Percentiles rank a stretch among this genome's conserved stretches.
Evolutionary conservation across 129 eudicot species (phyloP).

Genomic region (Calendula officinalis): DNA sequence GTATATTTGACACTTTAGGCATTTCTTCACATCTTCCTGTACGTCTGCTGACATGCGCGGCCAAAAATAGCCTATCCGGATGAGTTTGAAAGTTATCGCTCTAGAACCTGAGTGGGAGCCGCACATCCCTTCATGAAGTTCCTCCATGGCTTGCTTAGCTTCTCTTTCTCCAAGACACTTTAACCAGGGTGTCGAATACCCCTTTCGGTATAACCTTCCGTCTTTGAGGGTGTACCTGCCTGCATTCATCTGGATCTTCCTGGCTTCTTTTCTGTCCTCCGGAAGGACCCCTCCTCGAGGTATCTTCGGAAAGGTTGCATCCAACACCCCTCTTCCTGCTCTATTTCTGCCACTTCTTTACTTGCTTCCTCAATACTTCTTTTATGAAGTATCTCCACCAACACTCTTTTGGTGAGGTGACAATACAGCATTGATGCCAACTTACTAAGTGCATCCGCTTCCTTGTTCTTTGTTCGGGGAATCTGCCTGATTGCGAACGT

Average conservation of each 20-base stretch:
- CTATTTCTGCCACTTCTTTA: not conserved
- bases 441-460: not conserved
- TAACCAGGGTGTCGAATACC: not conserved
- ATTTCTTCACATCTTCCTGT: not conserved
- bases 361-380: not conserved
- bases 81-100: not conserved
- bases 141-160: not conserved
- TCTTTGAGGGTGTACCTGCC: not conserved
- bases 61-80: not conserved
- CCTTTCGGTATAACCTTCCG: not conserved
- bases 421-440: not conserved
- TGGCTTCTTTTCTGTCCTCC: not conserved
- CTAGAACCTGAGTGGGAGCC: not conserved
- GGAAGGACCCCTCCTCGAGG: not conserved
- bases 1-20: not conserved
- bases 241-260: not conserved
- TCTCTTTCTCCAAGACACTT: not conserved
- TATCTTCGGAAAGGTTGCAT: not conserved
- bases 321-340: not conserved
- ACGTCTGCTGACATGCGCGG: not conserved
- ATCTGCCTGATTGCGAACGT: too few relatives aligned
- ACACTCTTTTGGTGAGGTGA: not conserved
- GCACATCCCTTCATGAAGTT: not conserved
- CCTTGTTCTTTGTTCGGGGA: not conserved
- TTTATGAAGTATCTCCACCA: not conserved